These are phyloP conservation scores for Cladosporium cucumerinum DNA, from an alignment of 2,329 filamentous ascomycete genomes.

Conservation along the genomic window DNA sequence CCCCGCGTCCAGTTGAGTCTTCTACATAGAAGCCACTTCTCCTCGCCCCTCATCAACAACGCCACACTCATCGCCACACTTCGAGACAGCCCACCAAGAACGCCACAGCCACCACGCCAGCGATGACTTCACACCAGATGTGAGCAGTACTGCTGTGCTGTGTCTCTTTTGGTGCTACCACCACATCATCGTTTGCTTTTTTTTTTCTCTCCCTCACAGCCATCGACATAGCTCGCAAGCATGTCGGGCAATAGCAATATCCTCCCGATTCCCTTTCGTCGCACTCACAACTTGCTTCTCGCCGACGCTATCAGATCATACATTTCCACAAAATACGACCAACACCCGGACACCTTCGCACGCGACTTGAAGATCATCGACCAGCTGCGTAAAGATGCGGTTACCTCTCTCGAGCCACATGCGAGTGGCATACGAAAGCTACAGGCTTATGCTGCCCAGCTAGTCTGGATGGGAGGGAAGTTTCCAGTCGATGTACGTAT, in stretches of 20 bases:
- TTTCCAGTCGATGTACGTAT: slow-evolving; percentile 82
- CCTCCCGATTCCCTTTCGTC: slow-evolving; percentile 82
- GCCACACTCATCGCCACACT: not conserved
- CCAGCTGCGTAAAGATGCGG: slow-evolving; percentile 74
- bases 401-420: slow-evolving; percentile 85
- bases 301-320: slow-evolving; percentile 85
- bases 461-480: slow-evolving; percentile 90
- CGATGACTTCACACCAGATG: slow-evolving; percentile 13
- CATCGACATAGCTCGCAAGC: not conserved
- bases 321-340: slow-evolving; percentile 97
- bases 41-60: not conserved
- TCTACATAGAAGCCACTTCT: not conserved
- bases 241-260: slow-evolving; percentile 49
- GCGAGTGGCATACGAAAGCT: slow-evolving; percentile 81
- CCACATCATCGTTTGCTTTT: not conserved
- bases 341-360: slow-evolving; percentile 95
- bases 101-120: not conserved
- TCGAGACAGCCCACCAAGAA: not conserved
- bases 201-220: not conserved
- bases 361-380: slow-evolving; percentile 86
- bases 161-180: not conserved
- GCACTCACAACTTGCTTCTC: slow-evolving; percentile 73
- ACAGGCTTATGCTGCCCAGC: slow-evolving; percentile 85
- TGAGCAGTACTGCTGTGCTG: not conserved
- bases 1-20: not conserved